A percentile compares a stretch with the other conserved stretches of the same genome.
These are phyloP conservation scores for Gnomoniopsis sp. DNA, from an alignment of 2,329 filamentous ascomycete genomes.

Conservation along the genomic window DNA sequence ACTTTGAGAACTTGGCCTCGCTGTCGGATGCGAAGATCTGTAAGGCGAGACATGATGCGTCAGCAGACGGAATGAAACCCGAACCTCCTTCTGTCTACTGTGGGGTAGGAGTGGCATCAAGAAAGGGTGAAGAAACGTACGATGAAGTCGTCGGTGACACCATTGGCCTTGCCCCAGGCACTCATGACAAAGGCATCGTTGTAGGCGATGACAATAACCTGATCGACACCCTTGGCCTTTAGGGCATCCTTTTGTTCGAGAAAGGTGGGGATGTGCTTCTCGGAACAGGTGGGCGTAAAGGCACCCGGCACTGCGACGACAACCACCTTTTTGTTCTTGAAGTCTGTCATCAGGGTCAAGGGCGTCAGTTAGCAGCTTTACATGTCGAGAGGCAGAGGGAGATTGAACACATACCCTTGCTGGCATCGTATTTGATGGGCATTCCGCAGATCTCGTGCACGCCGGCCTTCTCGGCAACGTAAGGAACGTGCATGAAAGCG, in stretches of 20 bases:
- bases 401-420: constrained; percentile 51
- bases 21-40: constrained; percentile 74
- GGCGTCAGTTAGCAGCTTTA: background rate
- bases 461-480: constrained; percentile 63
- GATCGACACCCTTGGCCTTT: constrained; percentile 77
- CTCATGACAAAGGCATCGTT: constrained; percentile 88
- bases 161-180: constrained; percentile 87
- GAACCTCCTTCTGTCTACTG: background rate
- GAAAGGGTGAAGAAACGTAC: constrained; percentile 33
- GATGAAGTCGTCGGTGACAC: constrained; percentile 64
- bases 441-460: constrained; percentile 71
- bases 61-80: background rate
- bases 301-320: constrained; percentile 62
- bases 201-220: constrained; percentile 75
- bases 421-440: constrained; percentile 74
- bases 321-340: constrained; percentile 54
- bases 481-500: constrained; percentile 80
- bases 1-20: constrained; percentile 68
- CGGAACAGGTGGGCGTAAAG: constrained; percentile 85
- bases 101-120: background rate
- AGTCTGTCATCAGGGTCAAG: constrained; percentile 35
- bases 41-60: background rate
- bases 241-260: constrained; percentile 67
- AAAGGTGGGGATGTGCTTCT: constrained; percentile 77
- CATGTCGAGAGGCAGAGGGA: background rate